A percentile compares a stretch with the other conserved stretches of the same genome.
These are phyloP conservation scores for Polyporus tsugae DNA, from an alignment of 1,284 basidiomycete genomes.

Conservation along the genomic window DNA sequence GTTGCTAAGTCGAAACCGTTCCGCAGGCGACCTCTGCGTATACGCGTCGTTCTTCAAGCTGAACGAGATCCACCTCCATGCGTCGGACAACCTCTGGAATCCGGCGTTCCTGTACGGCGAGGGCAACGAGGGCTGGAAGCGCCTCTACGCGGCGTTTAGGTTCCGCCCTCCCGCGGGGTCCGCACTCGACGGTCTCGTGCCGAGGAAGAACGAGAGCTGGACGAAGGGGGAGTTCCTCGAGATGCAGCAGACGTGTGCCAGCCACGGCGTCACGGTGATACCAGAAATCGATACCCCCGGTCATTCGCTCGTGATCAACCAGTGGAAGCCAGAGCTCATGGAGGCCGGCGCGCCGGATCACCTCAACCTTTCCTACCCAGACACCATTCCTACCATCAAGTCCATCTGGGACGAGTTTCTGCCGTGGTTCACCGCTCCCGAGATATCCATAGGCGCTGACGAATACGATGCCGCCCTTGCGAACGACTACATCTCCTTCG, in stretches of 20 bases:
- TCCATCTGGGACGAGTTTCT: constrained; percentile 45
- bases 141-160: constrained; percentile 48
- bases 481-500: constrained; percentile 45
- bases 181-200: constrained; percentile 41
- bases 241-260: constrained; percentile 34
- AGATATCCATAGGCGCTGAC: constrained; percentile 45
- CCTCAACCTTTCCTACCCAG: constrained; percentile 45
- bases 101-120: constrained; percentile 38
- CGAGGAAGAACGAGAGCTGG: constrained; percentile 46
- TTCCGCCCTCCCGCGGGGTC: constrained; percentile 44
- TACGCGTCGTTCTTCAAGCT: constrained; percentile 51
- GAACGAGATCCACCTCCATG: constrained; percentile 44
- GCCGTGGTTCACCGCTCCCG: constrained; percentile 42
- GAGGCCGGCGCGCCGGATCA: constrained; percentile 40
- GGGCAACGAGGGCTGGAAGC: constrained; percentile 37
- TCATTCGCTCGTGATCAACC: constrained; percentile 48
- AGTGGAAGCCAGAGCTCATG: constrained; percentile 51
- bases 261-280: constrained; percentile 40
- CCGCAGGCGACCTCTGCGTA: constrained; percentile 45
- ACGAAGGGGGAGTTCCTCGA: constrained; percentile 32
- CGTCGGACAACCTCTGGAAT: constrained; percentile 42
- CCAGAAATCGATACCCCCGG: constrained; percentile 51
- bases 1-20: background rate
- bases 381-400: constrained; percentile 42
- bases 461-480: constrained; percentile 45